These are phyloP conservation scores for Lichtheimia ornata DNA, from an alignment of 371 early-diverging fungal genomes.

Conservation along the genomic window DNA sequence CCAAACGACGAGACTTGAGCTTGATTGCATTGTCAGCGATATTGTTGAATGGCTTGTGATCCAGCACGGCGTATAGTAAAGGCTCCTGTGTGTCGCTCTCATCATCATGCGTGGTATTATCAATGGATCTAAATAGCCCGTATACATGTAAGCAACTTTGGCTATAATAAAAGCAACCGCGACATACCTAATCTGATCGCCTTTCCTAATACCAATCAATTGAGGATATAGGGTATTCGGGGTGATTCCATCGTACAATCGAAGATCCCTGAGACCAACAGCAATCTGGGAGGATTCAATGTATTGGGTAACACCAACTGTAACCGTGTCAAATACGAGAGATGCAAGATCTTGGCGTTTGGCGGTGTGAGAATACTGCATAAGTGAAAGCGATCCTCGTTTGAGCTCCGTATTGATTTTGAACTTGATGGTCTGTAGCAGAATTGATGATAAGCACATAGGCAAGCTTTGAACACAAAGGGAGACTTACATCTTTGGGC, in stretches of 20 bases:
- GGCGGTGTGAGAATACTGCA: slow-evolving; percentile 20
- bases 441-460: not conserved
- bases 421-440: slow-evolving; percentile 56
- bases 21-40: slow-evolving; percentile 76
- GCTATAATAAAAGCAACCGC: not conserved
- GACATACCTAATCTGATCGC: slow-evolving; percentile 19
- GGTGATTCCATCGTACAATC: slow-evolving; percentile 41
- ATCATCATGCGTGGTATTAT: not conserved
- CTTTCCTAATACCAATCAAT: slow-evolving; percentile 42
- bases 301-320: slow-evolving; percentile 36
- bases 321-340: slow-evolving; percentile 69
- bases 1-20: slow-evolving; percentile 75
- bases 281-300: slow-evolving; percentile 35
- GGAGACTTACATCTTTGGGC: slow-evolving; percentile 68
- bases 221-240: slow-evolving; percentile 44
- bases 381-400: slow-evolving; percentile 72
- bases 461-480: not conserved
- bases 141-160: too few relatives aligned
- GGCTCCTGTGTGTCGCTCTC: slow-evolving; percentile 27
- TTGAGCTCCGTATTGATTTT: slow-evolving; percentile 59
- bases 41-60: slow-evolving; percentile 70
- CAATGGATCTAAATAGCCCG: not conserved
- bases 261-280: slow-evolving; percentile 44
- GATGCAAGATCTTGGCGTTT: slow-evolving; percentile 53
- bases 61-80: slow-evolving; percentile 72